These are phyloP conservation scores for Gymnopus androsaceus DNA, from an alignment of 1,284 basidiomycete genomes.

Conservation along the genomic window DNA sequence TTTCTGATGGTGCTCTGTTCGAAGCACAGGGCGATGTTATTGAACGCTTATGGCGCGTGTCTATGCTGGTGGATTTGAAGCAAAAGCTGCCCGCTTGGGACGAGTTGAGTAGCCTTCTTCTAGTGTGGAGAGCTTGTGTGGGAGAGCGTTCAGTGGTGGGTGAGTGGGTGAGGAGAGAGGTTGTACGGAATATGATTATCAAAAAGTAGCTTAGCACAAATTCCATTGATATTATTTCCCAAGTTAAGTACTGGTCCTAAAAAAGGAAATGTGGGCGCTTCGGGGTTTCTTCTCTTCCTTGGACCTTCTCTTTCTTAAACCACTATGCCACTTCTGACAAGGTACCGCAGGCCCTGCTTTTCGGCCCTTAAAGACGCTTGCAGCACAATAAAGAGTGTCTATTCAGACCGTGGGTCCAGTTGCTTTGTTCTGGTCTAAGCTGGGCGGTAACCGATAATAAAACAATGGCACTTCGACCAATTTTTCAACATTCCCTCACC, in stretches of 20 bases:
- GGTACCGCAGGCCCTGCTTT: too few relatives aligned
- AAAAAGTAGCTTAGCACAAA: too few relatives aligned
- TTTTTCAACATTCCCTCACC: background rate
- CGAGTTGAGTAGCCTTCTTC: conserved; percentile 48
- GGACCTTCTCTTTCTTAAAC: too few relatives aligned
- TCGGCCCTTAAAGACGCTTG: too few relatives aligned
- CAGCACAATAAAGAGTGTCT: too few relatives aligned
- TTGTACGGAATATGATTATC: conserved; percentile 1
- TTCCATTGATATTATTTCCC: too few relatives aligned
- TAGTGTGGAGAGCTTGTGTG: conserved; percentile 54
- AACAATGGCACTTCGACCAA: background rate
- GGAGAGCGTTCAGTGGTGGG: conserved; percentile 37
- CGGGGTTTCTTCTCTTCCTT: too few relatives aligned
- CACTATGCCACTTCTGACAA: too few relatives aligned
- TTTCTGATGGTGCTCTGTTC: conserved; percentile 25
- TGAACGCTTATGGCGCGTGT: conserved; percentile 59
- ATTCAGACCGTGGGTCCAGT: too few relatives aligned
- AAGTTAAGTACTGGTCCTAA: too few relatives aligned
- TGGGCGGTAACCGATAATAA: background rate
- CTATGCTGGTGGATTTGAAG: conserved; percentile 42
- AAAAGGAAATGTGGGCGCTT: too few relatives aligned
- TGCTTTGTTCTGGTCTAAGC: conserved; percentile 1
- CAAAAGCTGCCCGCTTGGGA: conserved; percentile 47
- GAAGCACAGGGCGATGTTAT: conserved; percentile 55
- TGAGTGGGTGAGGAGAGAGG: conserved; percentile 47